These are phyloP conservation scores for Leersia perrieri DNA, from an alignment of 176 grass and related monocot genomes.

Conservation along the genomic window DNA sequence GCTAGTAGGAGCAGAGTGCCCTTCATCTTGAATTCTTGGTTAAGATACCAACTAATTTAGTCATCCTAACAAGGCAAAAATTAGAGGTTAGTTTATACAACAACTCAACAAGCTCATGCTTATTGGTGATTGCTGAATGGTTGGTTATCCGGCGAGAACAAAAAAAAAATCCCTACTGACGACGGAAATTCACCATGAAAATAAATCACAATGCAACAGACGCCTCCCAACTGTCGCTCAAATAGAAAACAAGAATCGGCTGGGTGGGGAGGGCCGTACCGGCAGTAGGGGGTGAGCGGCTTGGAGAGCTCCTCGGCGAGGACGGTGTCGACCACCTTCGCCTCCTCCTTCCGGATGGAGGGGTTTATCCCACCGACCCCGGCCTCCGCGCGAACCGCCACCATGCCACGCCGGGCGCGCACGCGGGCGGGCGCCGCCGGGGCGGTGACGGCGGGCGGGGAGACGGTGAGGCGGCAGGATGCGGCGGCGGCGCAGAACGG, in stretches of 20 bases:
- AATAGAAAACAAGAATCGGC: neutral
- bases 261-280: constrained; percentile 31
- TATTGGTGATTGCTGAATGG: neutral
- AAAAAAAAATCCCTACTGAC: neutral
- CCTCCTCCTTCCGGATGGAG: constrained; percentile 76
- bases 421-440: neutral
- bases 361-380: constrained; percentile 70
- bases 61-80: neutral
- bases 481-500: constrained; percentile 39
- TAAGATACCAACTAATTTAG: neutral
- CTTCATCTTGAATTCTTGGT: neutral
- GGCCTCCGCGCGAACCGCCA: constrained; percentile 59
- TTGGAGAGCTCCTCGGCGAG: constrained; percentile 72
- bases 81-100: neutral
- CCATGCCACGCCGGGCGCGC: constrained; percentile 8
- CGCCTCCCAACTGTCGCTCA: neutral
- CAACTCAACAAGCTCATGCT: neutral
- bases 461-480: constrained; percentile 31
- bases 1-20: too few relatives aligned
- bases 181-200: neutral
- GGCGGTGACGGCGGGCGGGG: neutral
- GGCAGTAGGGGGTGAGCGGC: constrained; percentile 85
- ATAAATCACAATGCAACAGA: neutral
- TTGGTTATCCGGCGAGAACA: neutral
- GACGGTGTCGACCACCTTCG: constrained; percentile 88